Evolutionary conservation across 192 early-diverging fungal genomes (phyloP), one percentile per base, ranked within the genome.

Genomic region (Linnemannia schmuckeri): DNA sequence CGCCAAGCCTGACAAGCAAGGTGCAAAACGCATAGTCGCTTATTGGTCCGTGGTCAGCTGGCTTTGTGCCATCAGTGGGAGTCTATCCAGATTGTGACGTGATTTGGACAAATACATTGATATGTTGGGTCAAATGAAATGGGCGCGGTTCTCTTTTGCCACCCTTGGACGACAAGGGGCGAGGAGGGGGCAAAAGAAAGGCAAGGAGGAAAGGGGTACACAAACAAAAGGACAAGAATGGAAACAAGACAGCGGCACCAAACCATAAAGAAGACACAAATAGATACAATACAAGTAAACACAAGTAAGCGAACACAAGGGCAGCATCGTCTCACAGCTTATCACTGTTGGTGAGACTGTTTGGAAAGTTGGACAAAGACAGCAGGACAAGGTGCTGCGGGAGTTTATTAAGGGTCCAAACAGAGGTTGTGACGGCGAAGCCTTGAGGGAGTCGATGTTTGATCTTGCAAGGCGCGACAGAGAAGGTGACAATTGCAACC

Each of bases 1-100:
- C 30, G 63, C 42, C 40, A 55, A 52, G 30, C 70, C 57, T 1
- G 20, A 12, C 10, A 0, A 6, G 41, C 41, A 5, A 49, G 17
- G 47, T 49, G 47, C 3, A 49, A 49, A 66, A 30, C 61, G 30
- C 12, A 33, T 75, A 37, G 49, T 27, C 74, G 40, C 30, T 35
- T 20, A 78, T 71, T 71, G 77, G 69, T 22, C 69, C 69, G 69
- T 46, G 77, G 44, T 78, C 77, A 70, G 27, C 69, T 78, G 68
- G 70, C 12, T 33, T 66, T 57, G 22, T 57, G n/a, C 22, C n/a
- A 57, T 55, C 54, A 55, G 22, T n/a, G 20, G 15, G 47, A 44
- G 49, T 52, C 17, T 4, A 57, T 30, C 24, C 33, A 33, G 30
- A 10, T 61, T 66, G 61, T 66, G 61, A 66, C 61, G 61, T 66